Evolutionary conservation across 2,329 filamentous ascomycete species (phyloP), one percentile per base, ranked within the genome.

Genomic region (Emergomyces orientalis): DNA sequence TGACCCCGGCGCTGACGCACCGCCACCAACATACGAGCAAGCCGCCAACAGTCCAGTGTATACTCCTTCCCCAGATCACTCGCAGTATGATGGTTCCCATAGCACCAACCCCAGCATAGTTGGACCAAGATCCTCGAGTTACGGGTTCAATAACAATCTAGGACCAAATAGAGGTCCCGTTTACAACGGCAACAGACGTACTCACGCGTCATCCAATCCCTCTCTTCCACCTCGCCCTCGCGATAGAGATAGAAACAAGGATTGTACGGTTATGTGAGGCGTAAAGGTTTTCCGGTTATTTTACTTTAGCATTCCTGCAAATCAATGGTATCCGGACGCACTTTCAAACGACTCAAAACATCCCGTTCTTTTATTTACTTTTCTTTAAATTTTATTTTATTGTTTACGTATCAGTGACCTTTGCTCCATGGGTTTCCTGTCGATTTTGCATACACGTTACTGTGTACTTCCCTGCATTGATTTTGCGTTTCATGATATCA

Each of bases 11-110:
- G 79, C 82, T 30, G 80, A 85, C 34, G 81, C 79, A 0, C 84
- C 85, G 1, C 86, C 85, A 1, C 86, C 86, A 4, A 81, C 82
- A 0, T 89, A 89, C 69, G 86, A 88, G 71, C 84, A 88, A 71
- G 84, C 84, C 22, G 80, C 84, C 0, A 80, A 76, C 17, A 79
- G 80, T 52, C 79, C 80, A n/a, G 79, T 79, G 2, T 87, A 86
- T 66, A 74, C 80, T 22, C 81, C 82, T 1, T 80, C 82, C 0
- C 69, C 70, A 17, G 70, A 74, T 59, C 78, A 77, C 62, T 70
- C 78, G 0, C 67, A 67, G 61, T 47, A 71, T 70, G 45, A 74
- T 64, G 63, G 67, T 14, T 61, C 9, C 62, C 57, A 9, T 63
- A 69, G n/a, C 63, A 63, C 30, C 39, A 64, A 25, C 61, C 56